These are phyloP conservation scores for Aspergillus pseudotamarii DNA, from an alignment of 2,329 filamentous ascomycete species.

Conservation along the genomic window DNA sequence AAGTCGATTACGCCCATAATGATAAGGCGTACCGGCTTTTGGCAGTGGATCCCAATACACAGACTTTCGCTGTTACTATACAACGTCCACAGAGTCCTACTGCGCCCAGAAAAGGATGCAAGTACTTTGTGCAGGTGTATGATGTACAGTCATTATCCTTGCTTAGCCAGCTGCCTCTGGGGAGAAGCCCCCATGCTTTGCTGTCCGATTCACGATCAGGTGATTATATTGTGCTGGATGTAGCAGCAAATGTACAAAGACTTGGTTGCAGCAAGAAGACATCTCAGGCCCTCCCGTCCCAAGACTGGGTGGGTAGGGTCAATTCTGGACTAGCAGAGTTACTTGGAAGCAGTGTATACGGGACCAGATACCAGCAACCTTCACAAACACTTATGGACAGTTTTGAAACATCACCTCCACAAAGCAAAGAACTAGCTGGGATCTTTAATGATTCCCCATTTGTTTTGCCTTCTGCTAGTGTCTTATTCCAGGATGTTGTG, in stretches of 20 bases:
- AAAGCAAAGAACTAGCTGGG: conserved; percentile 33
- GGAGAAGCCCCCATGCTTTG: conserved; percentile 66
- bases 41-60: conserved; percentile 67
- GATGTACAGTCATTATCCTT: conserved; percentile 62
- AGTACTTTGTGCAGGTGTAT: conserved; percentile 65
- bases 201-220: conserved; percentile 65
- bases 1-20: conserved; percentile 11
- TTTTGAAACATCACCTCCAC: conserved; percentile 17
- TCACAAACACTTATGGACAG: background rate
- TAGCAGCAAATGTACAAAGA: conserved; percentile 70
- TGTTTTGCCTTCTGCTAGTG: conserved; percentile 39
- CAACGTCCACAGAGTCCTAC: conserved; percentile 15
- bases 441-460: conserved; percentile 44
- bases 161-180: conserved; percentile 58
- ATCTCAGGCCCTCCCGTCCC: conserved; percentile 26
- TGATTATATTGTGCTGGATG: conserved; percentile 76
- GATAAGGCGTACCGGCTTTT: conserved; percentile 46
- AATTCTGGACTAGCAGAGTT: conserved; percentile 38
- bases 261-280: conserved; percentile 31
- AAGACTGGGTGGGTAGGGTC: conserved; percentile 26
- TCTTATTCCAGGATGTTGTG: conserved; percentile 44
- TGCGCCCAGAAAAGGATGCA: conserved; percentile 42
- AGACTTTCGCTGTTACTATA: conserved; percentile 68
- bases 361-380: background rate
- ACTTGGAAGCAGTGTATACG: conserved; percentile 28